A percentile compares a stretch with the other conserved stretches of the same genome.
phyloP scores from a whole-genome alignment of 2,329 filamentous ascomycete species.

The Arthrobotrys pseudoclavata region DNA sequence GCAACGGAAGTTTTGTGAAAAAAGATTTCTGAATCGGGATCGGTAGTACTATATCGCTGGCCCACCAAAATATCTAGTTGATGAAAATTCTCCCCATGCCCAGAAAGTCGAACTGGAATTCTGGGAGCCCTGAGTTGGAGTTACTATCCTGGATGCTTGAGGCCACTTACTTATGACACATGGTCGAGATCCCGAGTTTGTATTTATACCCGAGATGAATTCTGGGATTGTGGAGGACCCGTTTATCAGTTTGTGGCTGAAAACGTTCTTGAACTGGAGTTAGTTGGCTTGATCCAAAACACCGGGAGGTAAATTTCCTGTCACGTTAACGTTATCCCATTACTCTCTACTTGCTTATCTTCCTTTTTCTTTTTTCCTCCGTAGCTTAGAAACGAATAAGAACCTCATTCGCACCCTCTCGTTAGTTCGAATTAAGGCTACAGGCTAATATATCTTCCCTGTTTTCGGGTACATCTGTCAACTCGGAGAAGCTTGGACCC shows the following conservation, averaged over 20 bases:
- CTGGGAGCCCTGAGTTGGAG: not conserved
- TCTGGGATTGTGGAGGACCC: not conserved
- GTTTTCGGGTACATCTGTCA: slow-evolving; percentile 21
- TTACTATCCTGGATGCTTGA: not conserved
- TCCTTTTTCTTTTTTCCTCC: not conserved
- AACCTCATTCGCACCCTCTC: not conserved
- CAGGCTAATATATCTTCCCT: slow-evolving; percentile 3
- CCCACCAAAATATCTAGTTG: too few species aligned
- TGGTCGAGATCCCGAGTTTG: not conserved
- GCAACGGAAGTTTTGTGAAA: too few species aligned
- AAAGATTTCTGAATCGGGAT: too few species aligned
- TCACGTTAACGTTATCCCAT: not conserved
- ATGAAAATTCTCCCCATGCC: too few species aligned
- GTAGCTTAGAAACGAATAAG: not conserved
- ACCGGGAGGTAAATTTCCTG: not conserved
- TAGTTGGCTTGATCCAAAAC: not conserved
- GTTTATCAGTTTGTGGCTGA: slow-evolving; percentile 14
- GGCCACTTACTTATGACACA: not conserved
- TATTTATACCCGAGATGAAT: slow-evolving; percentile 1
- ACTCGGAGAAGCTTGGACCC: slow-evolving; percentile 14
- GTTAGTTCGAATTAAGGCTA: slow-evolving; percentile 13
- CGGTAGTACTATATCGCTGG: too few species aligned
- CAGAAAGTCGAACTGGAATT: too few species aligned
- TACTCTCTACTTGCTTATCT: not conserved
- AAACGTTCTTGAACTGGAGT: slow-evolving; percentile 2